Base-by-base conservation (phyloP, 768 basidiomycete genomes). In the Trichaptum fuscoviolaceum region DNA sequence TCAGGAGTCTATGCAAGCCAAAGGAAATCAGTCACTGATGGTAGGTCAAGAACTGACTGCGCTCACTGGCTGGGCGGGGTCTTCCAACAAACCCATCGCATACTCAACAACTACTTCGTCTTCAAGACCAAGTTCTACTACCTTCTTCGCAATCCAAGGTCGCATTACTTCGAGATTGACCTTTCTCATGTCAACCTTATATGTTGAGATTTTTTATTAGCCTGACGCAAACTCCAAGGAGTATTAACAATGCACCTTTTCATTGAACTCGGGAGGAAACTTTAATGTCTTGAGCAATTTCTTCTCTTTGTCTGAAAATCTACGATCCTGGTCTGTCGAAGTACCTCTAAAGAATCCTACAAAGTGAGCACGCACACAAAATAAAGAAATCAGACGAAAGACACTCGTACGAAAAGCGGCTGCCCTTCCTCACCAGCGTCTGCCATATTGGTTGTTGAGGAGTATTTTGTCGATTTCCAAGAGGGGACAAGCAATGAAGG, bases 51-150 rank as follows among this genome's bases (percentile, higher is more conserved):
- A 52, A 25, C 9, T 64, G 62, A 60, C 6, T 15, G 30, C 0
- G 75, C 89, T 70, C 69, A 96, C 95, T n/a, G 92, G 90, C 69
- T 91, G 85, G 18, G 85, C 83, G 62, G 87, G 82, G 71, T 97
- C 93, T 74, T 99, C 97, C 6, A 99, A 79, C 23, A 99, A 82
- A 20, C 94, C 94, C 87, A 95, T 93, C 20, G 95, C 94, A 73
- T 97, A 99, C 74, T 98, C 96, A 30, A 98, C 88, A 57, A 99
- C 90, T 58, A 99, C 89, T 75, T 99, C 97, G 76, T 99, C 97
- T 72, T 99, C 97, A 42, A 99, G 87, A 1, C 96, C 94, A 24
- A 97, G 84, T 66, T 95, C 92, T 2, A 91, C 85, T 66, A 97
- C 90, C 77, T 93, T 92, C 82, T 94, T 95, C 17, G 93, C 91